A percentile compares a stretch with the other conserved stretches of the same genome.
Conservation (phyloP, 1,139 yeast species). For the Candida sanyaensis region DNA sequence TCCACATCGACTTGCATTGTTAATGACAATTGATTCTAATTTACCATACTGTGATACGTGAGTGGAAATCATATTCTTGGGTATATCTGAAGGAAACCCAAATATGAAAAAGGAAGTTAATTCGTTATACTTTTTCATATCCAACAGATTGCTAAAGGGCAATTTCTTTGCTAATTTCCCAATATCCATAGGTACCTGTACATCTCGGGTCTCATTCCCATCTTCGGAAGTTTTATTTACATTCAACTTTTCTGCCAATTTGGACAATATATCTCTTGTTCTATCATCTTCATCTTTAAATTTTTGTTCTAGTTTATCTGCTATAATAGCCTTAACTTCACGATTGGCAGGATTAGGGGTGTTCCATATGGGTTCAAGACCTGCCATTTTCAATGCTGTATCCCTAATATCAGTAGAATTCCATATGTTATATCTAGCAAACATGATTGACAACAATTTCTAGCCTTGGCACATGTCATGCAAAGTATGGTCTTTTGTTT, state of each 20-base stretch:
- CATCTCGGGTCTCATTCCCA: slow-evolving; percentile 4
- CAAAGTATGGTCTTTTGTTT: slow-evolving; percentile 64
- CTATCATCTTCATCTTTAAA: slow-evolving; percentile 17
- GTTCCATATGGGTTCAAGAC: slow-evolving; percentile 32
- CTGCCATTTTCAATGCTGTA: slow-evolving; percentile 77
- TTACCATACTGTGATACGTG: slow-evolving; percentile 48
- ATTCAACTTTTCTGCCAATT: slow-evolving; percentile 41
- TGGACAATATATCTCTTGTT: slow-evolving; percentile 36
- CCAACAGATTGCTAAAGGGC: slow-evolving; percentile 52
- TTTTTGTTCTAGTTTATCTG: slow-evolving; percentile 36
- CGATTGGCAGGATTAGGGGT: slow-evolving; percentile 22
- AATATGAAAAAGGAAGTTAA: slow-evolving; percentile 65
- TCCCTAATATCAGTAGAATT: slow-evolving; percentile 76
- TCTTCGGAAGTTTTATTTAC: slow-evolving; percentile 8
- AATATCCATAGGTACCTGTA: slow-evolving; percentile 41
- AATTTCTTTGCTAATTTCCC: slow-evolving; percentile 52
- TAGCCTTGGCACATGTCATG: slow-evolving; percentile 71
- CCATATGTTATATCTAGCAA: slow-evolving; percentile 80
- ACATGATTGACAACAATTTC: slow-evolving; percentile 88
- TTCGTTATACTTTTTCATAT: slow-evolving; percentile 40
- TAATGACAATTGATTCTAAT: slow-evolving; percentile 50
- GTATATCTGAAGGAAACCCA: slow-evolving; percentile 68
- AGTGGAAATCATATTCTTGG: slow-evolving; percentile 59
- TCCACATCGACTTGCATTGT: slow-evolving; percentile 67
- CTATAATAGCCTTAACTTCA: slow-evolving; percentile 45